Conservation (phyloP, 1,139 yeast species). For the Zhuliangozyma blackwelliae region DNA sequence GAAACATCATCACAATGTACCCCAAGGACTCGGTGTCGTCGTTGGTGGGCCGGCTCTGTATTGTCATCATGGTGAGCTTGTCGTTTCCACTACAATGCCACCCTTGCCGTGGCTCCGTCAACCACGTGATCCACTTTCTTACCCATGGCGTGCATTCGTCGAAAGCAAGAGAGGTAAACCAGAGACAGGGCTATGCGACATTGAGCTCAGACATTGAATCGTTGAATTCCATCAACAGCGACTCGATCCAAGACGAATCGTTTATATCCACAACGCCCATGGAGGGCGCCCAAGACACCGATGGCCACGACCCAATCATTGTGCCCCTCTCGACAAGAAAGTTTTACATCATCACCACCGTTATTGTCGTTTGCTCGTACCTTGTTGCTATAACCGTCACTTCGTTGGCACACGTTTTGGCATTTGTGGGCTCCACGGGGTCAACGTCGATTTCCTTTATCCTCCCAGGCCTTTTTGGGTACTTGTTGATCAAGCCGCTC, state of each 20-base stretch:
- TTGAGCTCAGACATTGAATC: conserved; percentile 21
- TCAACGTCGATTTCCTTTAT: conserved; percentile 91
- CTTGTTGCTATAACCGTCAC: conserved; percentile 71
- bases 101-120: conserved; percentile 71
- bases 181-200: conserved; percentile 13
- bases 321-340: conserved; percentile 50
- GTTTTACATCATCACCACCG: conserved; percentile 62
- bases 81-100: conserved; percentile 76
- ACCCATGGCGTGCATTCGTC: conserved; percentile 25
- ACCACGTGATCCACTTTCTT: conserved; percentile 58
- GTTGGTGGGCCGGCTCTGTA: conserved; percentile 66
- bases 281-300: conserved; percentile 49
- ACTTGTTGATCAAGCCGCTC: conserved; percentile 51
- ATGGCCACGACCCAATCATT: conserved; percentile 46
- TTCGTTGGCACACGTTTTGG: conserved; percentile 80
- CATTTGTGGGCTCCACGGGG: conserved; percentile 94
- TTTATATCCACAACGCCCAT: conserved; percentile 45
- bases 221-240: conserved; percentile 9
- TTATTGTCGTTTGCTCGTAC: conserved; percentile 61
- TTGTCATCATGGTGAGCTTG: conserved; percentile 62
- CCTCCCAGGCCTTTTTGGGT: conserved; percentile 88
- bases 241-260: conserved; percentile 26
- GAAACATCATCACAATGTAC: conserved; percentile 68
- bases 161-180: conserved; percentile 10
- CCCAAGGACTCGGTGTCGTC: conserved; percentile 55